Evolutionary conservation across 108 stramenopile genomes (phyloP).

Genomic region (Skeletonema marinoi): DNA sequence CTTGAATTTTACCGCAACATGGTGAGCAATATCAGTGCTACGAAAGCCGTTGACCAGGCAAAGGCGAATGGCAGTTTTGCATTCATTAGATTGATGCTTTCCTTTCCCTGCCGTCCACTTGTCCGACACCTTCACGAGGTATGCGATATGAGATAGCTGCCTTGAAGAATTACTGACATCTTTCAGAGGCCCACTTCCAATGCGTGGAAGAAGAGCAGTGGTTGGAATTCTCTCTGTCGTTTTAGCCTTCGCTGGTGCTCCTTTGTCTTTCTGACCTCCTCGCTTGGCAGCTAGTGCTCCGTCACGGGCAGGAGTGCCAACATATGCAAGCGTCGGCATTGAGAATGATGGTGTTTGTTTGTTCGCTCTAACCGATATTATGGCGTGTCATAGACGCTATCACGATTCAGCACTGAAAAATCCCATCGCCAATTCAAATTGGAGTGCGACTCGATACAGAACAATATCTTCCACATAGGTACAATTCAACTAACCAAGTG

Average conservation of each 20-base stretch:
- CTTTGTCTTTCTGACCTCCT: neutral
- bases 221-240: neutral
- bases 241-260: neutral
- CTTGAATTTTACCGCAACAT: neutral
- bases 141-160: neutral
- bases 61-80: neutral
- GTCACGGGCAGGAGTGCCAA: neutral
- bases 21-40: neutral
- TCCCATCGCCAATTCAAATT: neutral
- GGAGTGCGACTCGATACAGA: neutral
- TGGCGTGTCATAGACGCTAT: too few species aligned
- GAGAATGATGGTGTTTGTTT: neutral
- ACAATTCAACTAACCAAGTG: neutral
- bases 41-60: neutral
- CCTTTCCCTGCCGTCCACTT: neutral
- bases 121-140: neutral
- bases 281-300: neutral
- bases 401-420: neutral
- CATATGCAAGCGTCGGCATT: neutral
- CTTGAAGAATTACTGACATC: neutral
- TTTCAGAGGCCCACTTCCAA: neutral
- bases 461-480: neutral
- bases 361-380: too few species aligned
- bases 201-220: neutral
- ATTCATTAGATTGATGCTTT: neutral